These are phyloP conservation scores for California macrophylla DNA, from an alignment of 441 rosid species.

Conservation along the genomic window DNA sequence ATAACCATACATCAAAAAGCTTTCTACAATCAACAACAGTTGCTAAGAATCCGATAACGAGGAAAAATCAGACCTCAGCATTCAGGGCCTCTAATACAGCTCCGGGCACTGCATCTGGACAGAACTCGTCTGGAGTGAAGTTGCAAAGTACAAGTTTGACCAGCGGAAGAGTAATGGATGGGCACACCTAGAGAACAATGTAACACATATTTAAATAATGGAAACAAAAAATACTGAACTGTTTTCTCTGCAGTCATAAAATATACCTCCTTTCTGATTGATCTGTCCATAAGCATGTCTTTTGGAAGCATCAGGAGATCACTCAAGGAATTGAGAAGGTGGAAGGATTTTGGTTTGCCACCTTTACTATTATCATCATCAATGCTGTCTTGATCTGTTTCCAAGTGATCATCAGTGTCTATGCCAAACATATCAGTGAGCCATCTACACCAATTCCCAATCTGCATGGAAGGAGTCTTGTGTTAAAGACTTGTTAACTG, in stretches of 20 bases:
- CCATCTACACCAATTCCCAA: conserved; percentile 98
- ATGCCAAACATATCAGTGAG: conserved; percentile 77
- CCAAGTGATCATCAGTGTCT: conserved; percentile 45
- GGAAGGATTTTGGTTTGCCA: conserved; percentile 56
- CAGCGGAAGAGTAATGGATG: conserved; percentile 63
- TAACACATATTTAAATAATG: conserved; percentile 1
- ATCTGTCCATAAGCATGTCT: conserved; percentile 66
- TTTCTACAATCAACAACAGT: not conserved
- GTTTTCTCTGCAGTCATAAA: not conserved
- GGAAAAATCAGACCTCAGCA: conserved; percentile 43
- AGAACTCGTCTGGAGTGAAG: conserved; percentile 81
- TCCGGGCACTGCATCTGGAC: conserved; percentile 78
- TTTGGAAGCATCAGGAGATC: conserved; percentile 99
- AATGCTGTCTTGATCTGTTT: conserved; percentile 26
- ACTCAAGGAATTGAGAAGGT: conserved; percentile 78
- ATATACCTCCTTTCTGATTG: conserved; percentile 75
- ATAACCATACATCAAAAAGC: not conserved
- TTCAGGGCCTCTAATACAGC: conserved; percentile 71
- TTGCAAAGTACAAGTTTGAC: conserved; percentile 64
- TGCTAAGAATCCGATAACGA: not conserved
- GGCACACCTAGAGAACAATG: conserved; percentile 60
- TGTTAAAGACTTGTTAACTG: not conserved
- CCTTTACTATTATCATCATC: conserved; percentile 26
- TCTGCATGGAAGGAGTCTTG: conserved; percentile 29
- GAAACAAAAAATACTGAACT: not conserved